These are phyloP conservation scores for Lithohypha guttulata DNA, from an alignment of 2,329 filamentous ascomycete genomes.

Conservation along the genomic window DNA sequence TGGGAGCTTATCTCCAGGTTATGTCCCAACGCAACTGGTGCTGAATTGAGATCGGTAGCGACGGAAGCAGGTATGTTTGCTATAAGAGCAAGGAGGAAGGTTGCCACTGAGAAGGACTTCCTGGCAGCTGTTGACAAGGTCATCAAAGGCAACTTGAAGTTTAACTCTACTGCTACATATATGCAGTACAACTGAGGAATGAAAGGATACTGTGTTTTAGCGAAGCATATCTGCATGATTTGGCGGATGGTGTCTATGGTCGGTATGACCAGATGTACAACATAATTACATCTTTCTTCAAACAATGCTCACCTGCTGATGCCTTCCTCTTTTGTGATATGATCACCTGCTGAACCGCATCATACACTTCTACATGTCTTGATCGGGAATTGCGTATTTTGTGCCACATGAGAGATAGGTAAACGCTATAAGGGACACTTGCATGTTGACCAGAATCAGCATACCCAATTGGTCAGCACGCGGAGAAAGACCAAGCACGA, in stretches of 20 bases:
- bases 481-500: too few species aligned
- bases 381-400: too few species aligned
- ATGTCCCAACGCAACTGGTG: slow-evolving; percentile 94
- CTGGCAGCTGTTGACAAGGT: slow-evolving; percentile 88
- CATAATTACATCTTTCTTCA: slow-evolving; percentile 1
- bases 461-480: too few species aligned
- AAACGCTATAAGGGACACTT: too few species aligned
- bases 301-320: neutral
- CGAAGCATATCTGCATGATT: neutral
- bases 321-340: too few species aligned
- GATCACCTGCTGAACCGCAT: too few species aligned
- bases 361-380: too few species aligned
- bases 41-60: slow-evolving; percentile 89
- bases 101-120: slow-evolving; percentile 98
- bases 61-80: slow-evolving; percentile 99
- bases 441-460: too few species aligned
- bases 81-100: slow-evolving; percentile 87
- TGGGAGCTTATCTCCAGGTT: slow-evolving; percentile 97
- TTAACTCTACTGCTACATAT: slow-evolving; percentile 96
- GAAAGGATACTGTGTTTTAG: neutral
- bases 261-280: slow-evolving; percentile 2
- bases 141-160: slow-evolving; percentile 88
- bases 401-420: too few species aligned
- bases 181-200: slow-evolving; percentile 87
- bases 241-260: too few species aligned